Conservation (phyloP, 2,329 filamentous ascomycete genomes). For the Penicillium brasilianum region DNA sequence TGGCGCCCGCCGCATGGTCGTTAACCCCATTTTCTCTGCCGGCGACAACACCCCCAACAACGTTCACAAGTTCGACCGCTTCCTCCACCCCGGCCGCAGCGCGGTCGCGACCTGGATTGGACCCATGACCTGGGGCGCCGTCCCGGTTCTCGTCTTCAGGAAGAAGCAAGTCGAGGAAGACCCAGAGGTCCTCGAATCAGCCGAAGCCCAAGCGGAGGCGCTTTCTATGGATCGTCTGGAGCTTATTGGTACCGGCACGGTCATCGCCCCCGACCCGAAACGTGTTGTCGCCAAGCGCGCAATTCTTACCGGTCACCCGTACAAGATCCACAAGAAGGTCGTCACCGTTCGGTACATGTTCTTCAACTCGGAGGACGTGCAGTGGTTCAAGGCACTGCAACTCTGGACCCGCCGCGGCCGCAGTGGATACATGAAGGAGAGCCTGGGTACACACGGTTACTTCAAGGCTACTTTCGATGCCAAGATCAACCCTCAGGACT, state of each 20-base stretch:
- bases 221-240: constrained; percentile 59
- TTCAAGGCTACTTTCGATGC: constrained; percentile 99
- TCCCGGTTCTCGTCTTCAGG: constrained; percentile 89
- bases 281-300: constrained; percentile 92
- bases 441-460: constrained; percentile 96
- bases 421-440: constrained; percentile 91
- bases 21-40: constrained; percentile 90
- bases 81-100: constrained; percentile 85
- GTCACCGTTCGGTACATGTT: constrained; percentile 99
- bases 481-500: constrained; percentile 93
- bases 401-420: constrained; percentile 91
- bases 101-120: constrained; percentile 89
- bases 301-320: constrained; percentile 92
- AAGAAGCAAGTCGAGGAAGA: constrained; percentile 43
- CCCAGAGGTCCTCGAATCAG: constrained; percentile 50
- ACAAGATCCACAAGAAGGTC: constrained; percentile 97
- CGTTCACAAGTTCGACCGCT: constrained; percentile 95
- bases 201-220: constrained; percentile 48
- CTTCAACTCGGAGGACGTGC: constrained; percentile 93
- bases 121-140: constrained; percentile 89
- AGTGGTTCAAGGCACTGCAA: constrained; percentile 96
- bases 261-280: constrained; percentile 72
- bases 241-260: constrained; percentile 85
- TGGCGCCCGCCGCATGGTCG: constrained; percentile 81
- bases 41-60: constrained; percentile 92